Evolutionary conservation across 495 filamentous ascomycete species (phyloP), one percentile per base, ranked within the genome.

Genomic region (Penicillium cataractarum): DNA sequence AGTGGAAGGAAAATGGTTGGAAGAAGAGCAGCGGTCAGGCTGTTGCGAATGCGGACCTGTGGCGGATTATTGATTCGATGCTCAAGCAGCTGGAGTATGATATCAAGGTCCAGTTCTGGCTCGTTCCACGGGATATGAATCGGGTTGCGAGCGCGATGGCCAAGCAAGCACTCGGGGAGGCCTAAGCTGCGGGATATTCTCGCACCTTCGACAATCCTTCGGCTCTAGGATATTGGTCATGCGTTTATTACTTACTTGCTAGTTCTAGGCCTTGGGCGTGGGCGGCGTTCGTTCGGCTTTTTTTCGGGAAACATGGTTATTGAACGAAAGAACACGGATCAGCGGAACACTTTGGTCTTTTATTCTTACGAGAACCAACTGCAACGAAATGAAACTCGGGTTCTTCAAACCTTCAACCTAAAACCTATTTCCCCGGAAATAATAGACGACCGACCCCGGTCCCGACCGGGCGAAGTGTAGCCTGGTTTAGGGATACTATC

Each of bases 1-100:
- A 50, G 3, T 84, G 82, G 83, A 51, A 76, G 50, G 26, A 52
- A 22, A 80, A 78, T 31, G 74, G 67, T 29, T 84, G 65, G 63
- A 72, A 65, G 46, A 65, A 48, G 29, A 46, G 48, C 35, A 62
- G 58, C 33, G 69, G 69, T 9, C 40, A 57, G 15, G 29, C 64
- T 13, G 53, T 71, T 46, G 61, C 66, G 0, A 69, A 69, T 35
- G 51, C 32, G 1, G 35, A 53, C 0, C 9, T 60, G 27, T 70
- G 69, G 55, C 19, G 50, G 22, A 17, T 54, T 2, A 17, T 65
- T 6, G 63, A 71, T 15, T 1, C 22, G 6, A 26, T 40, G n/a
- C 39, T 69, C 9, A 22, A 19, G 9, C 19, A 64, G 27, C 31
- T 69, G 17, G 66, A 67, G 42, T 15, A 51, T 17, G 31, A 51